phyloP scores from a whole-genome alignment of 176 grass and related monocot genomes.

The Areca catechu region DNA sequence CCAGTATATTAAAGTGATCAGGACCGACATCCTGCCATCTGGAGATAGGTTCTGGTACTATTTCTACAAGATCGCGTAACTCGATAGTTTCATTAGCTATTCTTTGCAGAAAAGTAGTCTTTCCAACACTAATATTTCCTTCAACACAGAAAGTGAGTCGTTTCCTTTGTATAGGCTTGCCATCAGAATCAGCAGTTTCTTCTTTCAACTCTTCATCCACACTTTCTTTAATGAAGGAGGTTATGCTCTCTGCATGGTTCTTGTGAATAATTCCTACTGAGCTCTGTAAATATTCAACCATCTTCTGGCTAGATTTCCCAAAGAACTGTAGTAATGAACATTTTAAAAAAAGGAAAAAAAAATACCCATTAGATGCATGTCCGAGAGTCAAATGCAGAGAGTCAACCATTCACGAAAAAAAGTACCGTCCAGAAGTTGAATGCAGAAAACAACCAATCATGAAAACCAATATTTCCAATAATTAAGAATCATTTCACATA shows the following conservation, averaged over 20 bases:
- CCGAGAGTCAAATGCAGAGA: too few species aligned
- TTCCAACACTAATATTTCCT: constrained; percentile 97
- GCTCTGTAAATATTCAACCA: constrained; percentile 83
- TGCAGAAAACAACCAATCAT: too few species aligned
- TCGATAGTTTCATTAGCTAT: constrained; percentile 98
- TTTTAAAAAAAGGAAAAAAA: not conserved
- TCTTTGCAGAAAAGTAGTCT: constrained; percentile 85
- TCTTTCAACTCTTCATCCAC: constrained; percentile 71
- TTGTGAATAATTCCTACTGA: constrained; percentile 94
- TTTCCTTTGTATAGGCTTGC: constrained; percentile 40
- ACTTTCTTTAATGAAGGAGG: constrained; percentile 86
- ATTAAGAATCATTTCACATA: too few species aligned
- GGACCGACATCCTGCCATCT: constrained; percentile 97
- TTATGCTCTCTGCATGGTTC: constrained; percentile 86
- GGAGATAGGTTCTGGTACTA: constrained; percentile 81
- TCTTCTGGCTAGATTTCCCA: constrained; percentile 70
- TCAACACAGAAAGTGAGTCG: constrained; percentile 95
- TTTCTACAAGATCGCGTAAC: constrained; percentile 85
- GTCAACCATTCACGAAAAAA: too few species aligned
- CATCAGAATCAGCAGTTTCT: constrained; percentile 17
- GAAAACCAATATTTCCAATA: too few species aligned
- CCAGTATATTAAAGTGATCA: constrained; percentile 96
- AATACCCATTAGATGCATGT: too few species aligned
- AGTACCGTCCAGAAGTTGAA: too few species aligned
- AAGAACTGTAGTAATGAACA: constrained; percentile 48